phyloP scores from a whole-genome alignment of 2,329 filamentous ascomycete genomes.

The Claviceps citrina region DNA sequence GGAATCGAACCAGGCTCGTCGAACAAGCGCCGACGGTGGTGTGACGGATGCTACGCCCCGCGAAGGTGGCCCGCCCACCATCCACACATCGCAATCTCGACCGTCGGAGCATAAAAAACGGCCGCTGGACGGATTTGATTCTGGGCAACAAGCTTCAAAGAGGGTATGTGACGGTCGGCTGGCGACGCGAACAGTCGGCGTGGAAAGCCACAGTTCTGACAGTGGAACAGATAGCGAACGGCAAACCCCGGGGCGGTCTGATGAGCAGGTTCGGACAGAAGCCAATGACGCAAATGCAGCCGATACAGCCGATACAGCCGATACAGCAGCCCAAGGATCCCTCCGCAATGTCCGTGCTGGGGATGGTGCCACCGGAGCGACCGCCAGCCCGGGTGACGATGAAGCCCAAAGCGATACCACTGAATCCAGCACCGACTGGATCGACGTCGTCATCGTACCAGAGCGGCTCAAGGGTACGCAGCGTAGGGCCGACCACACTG shows the following conservation, averaged over 20 bases:
- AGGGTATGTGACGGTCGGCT: conserved; percentile 21
- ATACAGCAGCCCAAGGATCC: conserved; percentile 28
- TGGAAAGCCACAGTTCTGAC: conserved; percentile 12
- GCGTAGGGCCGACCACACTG: no score
- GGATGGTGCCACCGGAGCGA: conserved; percentile 30
- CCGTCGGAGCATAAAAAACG: conserved; percentile 26
- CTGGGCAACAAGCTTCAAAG: conserved; percentile 20
- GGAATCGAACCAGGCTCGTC: not conserved
- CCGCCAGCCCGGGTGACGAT: conserved; percentile 16
- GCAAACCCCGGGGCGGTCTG: conserved; percentile 17
- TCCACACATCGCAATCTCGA: conserved; percentile 20
- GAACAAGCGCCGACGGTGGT: not conserved
- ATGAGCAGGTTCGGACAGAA: conserved; percentile 23
- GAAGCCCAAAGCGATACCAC: conserved; percentile 6
- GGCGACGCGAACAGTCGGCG: not conserved
- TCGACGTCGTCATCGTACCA: conserved; percentile 9
- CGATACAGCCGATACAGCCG: conserved; percentile 12
- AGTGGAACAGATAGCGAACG: conserved; percentile 15
- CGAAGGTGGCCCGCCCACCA: conserved; percentile 20
- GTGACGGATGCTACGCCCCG: conserved; percentile 11
- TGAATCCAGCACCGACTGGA: conserved; percentile 10
- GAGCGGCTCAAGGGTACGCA: conserved; percentile 11
- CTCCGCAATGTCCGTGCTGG: conserved; percentile 36
- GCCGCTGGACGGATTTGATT: conserved; percentile 22
- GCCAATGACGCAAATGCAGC: conserved; percentile 12